These are phyloP conservation scores for Polyporus arcularius DNA, from an alignment of 768 basidiomycete species.

Conservation along the genomic window DNA sequence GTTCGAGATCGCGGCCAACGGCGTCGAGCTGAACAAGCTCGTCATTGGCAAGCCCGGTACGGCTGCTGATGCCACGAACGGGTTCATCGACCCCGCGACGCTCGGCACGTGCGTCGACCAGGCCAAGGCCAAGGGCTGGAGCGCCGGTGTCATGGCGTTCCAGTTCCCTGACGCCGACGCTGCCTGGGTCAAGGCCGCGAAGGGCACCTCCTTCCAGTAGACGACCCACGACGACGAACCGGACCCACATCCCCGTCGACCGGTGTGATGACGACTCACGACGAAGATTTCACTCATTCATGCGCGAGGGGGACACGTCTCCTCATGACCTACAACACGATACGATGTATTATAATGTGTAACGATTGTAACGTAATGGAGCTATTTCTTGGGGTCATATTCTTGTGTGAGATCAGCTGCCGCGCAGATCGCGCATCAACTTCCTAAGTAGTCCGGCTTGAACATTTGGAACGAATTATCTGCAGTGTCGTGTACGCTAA, in stretches of 20 bases:
- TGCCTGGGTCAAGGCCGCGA: constrained; percentile 15
- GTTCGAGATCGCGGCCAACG: constrained; percentile 53
- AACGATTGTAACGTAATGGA: neutral
- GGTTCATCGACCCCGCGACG: constrained; percentile 33
- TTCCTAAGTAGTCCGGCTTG: too few species aligned
- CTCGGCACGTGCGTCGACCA: constrained; percentile 35
- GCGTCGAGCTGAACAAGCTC: constrained; percentile 57
- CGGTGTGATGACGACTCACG: neutral
- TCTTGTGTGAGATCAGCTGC: neutral
- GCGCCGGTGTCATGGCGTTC: constrained; percentile 40
- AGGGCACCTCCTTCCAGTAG: constrained; percentile 11
- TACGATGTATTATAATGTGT: neutral
- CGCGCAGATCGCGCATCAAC: too few species aligned
- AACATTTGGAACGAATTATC: too few species aligned
- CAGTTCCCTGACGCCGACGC: constrained; percentile 18
- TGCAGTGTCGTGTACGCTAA: too few species aligned
- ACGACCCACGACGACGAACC: neutral
- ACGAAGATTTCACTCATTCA: neutral
- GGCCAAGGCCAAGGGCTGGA: constrained; percentile 39
- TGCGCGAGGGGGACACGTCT: neutral
- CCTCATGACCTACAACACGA: neutral
- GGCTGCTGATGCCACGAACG: constrained; percentile 34
- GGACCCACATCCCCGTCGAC: neutral
- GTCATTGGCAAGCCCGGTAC: constrained; percentile 69
- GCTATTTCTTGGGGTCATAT: neutral